Percentiles rank a stretch among this genome's conserved stretches.
Conservation (phyloP, 108 stramenopile genomes). For the Skeletonema menzelii region DNA sequence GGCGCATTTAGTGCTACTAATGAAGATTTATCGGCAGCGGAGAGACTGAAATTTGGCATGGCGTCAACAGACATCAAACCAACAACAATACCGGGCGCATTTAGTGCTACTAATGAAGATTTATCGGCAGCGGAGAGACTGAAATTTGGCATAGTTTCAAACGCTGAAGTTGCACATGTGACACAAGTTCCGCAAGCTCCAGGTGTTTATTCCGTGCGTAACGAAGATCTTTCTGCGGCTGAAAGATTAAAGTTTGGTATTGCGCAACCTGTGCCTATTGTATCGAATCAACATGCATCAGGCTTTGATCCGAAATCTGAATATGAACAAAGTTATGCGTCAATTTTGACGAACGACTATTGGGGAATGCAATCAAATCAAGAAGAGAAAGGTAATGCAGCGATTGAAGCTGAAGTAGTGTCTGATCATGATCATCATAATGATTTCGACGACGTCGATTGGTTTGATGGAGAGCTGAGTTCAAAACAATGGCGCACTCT, state of each 20-base stretch:
- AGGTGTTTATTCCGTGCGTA: not conserved
- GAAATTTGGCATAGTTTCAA: slow-evolving; percentile 9
- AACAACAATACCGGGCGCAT: slow-evolving; percentile 6
- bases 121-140: slow-evolving; percentile 16
- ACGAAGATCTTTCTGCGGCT: slow-evolving; percentile 1
- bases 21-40: slow-evolving; percentile 17
- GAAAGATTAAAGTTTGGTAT: slow-evolving; percentile 27
- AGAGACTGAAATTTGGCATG: slow-evolving; percentile 17
- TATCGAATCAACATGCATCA: not conserved
- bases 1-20: not conserved
- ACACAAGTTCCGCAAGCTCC: slow-evolving; percentile 3
- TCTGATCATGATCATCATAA: not conserved
- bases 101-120: not conserved
- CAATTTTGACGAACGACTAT: not conserved
- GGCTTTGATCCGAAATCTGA: not conserved
- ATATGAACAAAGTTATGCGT: not conserved
- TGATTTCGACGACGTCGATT: not conserved
- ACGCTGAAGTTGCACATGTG: not conserved
- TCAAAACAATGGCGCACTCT: slow-evolving; percentile 16
- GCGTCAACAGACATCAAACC: not conserved
- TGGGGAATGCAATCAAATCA: not conserved
- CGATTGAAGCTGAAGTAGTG: not conserved
- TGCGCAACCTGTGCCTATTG: not conserved
- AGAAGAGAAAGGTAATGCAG: not conserved
- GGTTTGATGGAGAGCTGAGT: not conserved